Base-by-base conservation (phyloP, 2,329 filamentous ascomycete species). In the Pseudogymnoascus sp. region DNA sequence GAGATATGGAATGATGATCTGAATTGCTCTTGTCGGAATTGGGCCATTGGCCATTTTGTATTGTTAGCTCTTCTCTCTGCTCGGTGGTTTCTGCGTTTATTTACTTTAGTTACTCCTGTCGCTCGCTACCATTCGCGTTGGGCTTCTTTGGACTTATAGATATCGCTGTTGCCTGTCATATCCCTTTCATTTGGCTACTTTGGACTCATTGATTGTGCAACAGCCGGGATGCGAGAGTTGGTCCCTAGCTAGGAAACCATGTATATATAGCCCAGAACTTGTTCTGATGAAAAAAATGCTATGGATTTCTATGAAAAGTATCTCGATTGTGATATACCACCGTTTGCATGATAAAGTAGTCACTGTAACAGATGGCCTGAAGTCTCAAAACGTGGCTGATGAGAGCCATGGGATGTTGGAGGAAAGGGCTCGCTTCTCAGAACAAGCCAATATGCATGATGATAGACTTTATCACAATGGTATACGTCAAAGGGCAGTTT, bases 1-100 rank as follows among this genome's bases (percentile, higher is more conserved):
- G 11, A 40, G 62, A n/a, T 40, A 65, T 60, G 61, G 53, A 8
- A 31, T 65, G 23, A 25, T 25, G 10, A 35, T 67, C 14, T 66
- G 18, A 66, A 18, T 23, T 44, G n/a, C n/a, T 56, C 23, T 38
- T 61, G 21, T 33, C 12, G 28, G 28, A 8, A 33, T 35, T 56
- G 28, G 16, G 7, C 5, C 28, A 28, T 14, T 14, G 2, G 28
- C 28, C n/a, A 56, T 16, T 35, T 56, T 33, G 28, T 18, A 35
- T 18, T 18, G 11, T n/a, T 35, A 16, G 47, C 23, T 23, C 44
- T n/a, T 12, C 44, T 10, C 44, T 50, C 21, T 47, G 8, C n/a
- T 56, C 16, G 28, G 1, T 33, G 25, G 14, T 56, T 18, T 56
- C 16, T 35, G 12, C 47, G 12, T 28, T n/a, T 50, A 8, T 1